phyloP scores from a whole-genome alignment of 2,329 filamentous ascomycete genomes.

The Coleophoma eucalyptorum region DNA sequence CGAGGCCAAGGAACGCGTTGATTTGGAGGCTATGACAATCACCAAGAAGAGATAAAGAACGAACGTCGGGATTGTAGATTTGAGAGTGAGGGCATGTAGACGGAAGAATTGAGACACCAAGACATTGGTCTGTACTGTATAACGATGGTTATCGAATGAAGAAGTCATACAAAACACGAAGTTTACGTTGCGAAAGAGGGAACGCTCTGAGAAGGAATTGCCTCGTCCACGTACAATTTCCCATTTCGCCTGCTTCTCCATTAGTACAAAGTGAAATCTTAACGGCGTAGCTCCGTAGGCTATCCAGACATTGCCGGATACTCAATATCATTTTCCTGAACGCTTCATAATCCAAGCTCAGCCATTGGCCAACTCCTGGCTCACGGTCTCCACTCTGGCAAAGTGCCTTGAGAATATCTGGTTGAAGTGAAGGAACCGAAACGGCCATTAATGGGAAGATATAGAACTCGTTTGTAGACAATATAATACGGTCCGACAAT shows the following conservation, averaged over 20 bases:
- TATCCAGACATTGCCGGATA: no score
- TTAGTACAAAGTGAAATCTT: no score
- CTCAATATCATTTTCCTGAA: no score
- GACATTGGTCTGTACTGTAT: constrained; percentile 17
- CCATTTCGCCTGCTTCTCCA: neutral
- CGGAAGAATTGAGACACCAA: neutral
- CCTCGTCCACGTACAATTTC: neutral
- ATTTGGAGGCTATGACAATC: constrained; percentile 64
- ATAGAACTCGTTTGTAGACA: no score
- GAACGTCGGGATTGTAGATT: constrained; percentile 8
- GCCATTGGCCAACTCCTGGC: no score
- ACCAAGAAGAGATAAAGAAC: constrained; percentile 21
- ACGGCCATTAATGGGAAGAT: no score
- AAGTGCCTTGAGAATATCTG: no score
- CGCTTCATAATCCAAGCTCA: no score
- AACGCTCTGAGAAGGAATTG: neutral
- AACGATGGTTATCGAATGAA: constrained; percentile 12
- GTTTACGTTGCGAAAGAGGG: neutral
- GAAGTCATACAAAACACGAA: constrained; percentile 5
- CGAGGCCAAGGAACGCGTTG: constrained; percentile 62
- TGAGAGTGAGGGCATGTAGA: constrained; percentile 3
- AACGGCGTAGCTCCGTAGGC: no score
- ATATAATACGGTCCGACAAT: no score
- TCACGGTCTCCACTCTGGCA: no score
- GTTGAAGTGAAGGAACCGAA: no score